phyloP scores from a whole-genome alignment of 345 rosid genomes.

The Salix purpurea region DNA sequence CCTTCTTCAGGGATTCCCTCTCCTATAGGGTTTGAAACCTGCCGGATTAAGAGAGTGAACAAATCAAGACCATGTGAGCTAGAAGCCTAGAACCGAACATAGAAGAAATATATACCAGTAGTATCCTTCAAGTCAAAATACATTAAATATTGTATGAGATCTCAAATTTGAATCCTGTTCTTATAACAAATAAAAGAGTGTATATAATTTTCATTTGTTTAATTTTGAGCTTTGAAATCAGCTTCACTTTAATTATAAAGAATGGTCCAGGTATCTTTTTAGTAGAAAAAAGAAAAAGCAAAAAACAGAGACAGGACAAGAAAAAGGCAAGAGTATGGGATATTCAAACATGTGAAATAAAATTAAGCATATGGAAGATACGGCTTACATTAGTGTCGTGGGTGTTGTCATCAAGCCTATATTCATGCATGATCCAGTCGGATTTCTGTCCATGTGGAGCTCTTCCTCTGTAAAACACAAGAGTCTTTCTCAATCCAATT shows the following conservation, averaged over 20 bases:
- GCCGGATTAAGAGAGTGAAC: not conserved
- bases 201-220: not conserved
- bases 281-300: not conserved
- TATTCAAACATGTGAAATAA: not conserved
- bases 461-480: conserved; percentile 87
- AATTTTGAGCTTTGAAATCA: not conserved
- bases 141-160: not conserved
- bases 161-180: not conserved
- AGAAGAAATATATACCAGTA: not conserved
- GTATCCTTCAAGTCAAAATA: not conserved
- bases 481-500: conserved; percentile 88
- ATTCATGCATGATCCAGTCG: conserved; percentile 99
- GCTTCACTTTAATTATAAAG: not conserved
- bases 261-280: not conserved
- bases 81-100: not conserved
- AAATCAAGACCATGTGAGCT: not conserved
- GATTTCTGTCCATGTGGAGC: conserved; percentile 98
- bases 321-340: not conserved
- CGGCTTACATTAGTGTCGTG: conserved; percentile 38
- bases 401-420: conserved; percentile 73
- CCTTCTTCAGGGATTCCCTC: conserved; percentile 75
- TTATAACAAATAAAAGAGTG: not conserved
- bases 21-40: conserved; percentile 40
- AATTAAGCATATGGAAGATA: not conserved
- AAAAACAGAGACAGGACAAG: not conserved